Evolutionary conservation across 176 grass and related monocot species (phyloP), one percentile per base, ranked within the genome.

Genomic region (Dactylis glomerata): DNA sequence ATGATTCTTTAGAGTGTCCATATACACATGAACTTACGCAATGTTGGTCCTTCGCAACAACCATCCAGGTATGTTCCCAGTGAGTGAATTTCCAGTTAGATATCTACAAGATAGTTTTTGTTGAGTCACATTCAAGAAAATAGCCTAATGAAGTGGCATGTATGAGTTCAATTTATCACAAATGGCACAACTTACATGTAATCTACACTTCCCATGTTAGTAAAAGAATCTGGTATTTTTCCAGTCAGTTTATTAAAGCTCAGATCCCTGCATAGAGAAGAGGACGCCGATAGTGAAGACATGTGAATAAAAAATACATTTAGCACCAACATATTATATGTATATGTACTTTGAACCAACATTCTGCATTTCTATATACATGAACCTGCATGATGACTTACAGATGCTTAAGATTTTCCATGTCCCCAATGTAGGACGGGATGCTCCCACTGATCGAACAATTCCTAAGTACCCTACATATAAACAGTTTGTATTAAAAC

Each of bases 221-320:
- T 71, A 75, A 93, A 89, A 69, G 93, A 93, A 76, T 32, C 14
- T 84, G 96, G 87, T 81, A 98, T 93, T 83, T 90, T 75, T 68
- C 91, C 96, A 68, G 26, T 89, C 63, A 98, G 68, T 81, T 87
- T 89, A 88, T 98, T 98, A 80, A 98, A 98, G 76, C 85, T 93
- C 55, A 98, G 76, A 83, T 98, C 96, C 68, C 93, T 98, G 86
- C 42, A 92, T 59, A 71, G 68, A 87, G 26, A 93, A 70, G 68
- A 88, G 22, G 91, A 76, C 44, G 45, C 64, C 83, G 50, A 42
- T 49, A 47, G 85, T 82, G 38, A 89, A 57, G 56, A 83, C 10
- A 63, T 69, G 58, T 59, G 33, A 84, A 74, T 70, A 55, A 59
- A 38, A 50, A 75, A 73, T 81, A 41, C 17, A 51, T 86, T 87